phyloP scores from a whole-genome alignment of 345 rosid species.

The Populus nigra region DNA sequence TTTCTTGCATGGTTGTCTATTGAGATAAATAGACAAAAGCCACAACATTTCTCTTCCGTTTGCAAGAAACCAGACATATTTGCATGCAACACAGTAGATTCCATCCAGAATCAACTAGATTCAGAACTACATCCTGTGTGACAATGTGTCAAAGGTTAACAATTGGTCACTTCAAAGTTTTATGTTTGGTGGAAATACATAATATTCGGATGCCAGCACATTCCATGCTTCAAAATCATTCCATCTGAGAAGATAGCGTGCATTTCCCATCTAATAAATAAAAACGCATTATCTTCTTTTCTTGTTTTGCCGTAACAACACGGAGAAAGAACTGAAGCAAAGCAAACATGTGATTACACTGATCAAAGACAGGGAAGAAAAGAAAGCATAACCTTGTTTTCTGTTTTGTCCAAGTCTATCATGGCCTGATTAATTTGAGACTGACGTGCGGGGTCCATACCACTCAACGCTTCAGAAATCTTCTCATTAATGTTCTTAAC shows the following conservation, averaged over 20 bases:
- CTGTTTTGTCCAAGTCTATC: slow-evolving; percentile 94
- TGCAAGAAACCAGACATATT: neutral
- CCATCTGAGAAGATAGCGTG: too few species aligned
- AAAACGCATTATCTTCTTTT: neutral
- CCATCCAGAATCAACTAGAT: neutral
- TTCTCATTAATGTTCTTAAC: slow-evolving; percentile 86
- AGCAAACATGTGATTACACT: neutral
- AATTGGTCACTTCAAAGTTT: too few species aligned
- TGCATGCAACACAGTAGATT: neutral
- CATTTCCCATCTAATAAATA: too few species aligned
- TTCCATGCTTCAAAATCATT: too few species aligned
- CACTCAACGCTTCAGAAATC: slow-evolving; percentile 78
- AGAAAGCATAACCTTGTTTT: slow-evolving; percentile 63
- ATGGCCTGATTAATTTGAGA: slow-evolving; percentile 93
- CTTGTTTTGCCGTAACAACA: neutral
- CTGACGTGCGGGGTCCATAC: slow-evolving; percentile 95
- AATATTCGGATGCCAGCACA: too few species aligned
- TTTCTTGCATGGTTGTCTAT: neutral
- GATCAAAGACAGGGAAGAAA: neutral
- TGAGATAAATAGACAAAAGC: neutral
- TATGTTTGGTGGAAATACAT: too few species aligned
- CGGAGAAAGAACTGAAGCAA: neutral
- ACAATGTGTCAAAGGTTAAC: too few species aligned
- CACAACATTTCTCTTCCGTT: neutral
- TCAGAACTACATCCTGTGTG: neutral